Evolutionary conservation across 371 early-diverging fungal genomes (phyloP), one percentile per base, ranked within the genome.

Genomic region (Gilbertella persicaria): DNA sequence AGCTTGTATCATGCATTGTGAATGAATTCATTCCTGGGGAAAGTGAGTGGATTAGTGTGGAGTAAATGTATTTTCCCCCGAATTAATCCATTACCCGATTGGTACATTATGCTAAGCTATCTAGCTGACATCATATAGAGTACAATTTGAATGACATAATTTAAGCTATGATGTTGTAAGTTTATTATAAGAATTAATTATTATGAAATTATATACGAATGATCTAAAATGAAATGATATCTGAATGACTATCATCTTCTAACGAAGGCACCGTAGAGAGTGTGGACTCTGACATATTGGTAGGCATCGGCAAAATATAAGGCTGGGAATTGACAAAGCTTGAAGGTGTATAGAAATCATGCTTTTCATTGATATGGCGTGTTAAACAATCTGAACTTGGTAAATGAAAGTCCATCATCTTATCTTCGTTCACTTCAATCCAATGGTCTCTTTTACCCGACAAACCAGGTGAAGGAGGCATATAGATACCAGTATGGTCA

Each of bases 271-370:
- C 49, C 14, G 49, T n/a, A 20, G 62, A 57, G 12, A 62, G n/a
- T n/a, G 39, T 39, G 26, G 60, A 59, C 5, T 53, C 58, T 47
- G 56, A 56, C 40, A 53, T 36, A 40, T 30, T n/a, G 12, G 26
- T n/a, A 12, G 30, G 17, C 14, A 36, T 24, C 10, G 57, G 53
- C 10, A 62, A 42, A 38, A 62, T 47, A 10, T 62, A 62, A 20
- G 62, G 53, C 20, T 62, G 57, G 14, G 38, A 19, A 26, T 56
- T 30, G 14, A 62, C 53, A 53, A 58, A 53, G 10, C 41, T 58
- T 2, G 72, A 72, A 9, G 72, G 72, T 10, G 72, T 72, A 45
- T 47, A 72, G 25, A 72, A 72, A 17, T 61, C 58, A 55, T 64
- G 67, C 26, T 64, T 57, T 38, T 67, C 64, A 9, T 45, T 54